These are phyloP conservation scores for Colletotrichum eremochloae DNA, from an alignment of 2,329 filamentous ascomycete genomes.

Conservation along the genomic window DNA sequence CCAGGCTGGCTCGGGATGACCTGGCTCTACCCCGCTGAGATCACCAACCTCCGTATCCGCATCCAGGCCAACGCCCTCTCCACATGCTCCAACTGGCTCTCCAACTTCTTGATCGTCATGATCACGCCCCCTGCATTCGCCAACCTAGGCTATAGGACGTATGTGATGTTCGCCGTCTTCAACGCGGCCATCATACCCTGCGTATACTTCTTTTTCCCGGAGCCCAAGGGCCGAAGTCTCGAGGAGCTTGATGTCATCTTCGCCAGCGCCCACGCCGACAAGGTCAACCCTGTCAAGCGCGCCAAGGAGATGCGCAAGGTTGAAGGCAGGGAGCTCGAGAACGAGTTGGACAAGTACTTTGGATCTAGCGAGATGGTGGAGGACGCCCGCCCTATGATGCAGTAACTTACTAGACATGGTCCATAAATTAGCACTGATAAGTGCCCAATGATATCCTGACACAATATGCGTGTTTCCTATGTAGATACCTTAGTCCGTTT, in stretches of 20 bases:
- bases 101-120: constrained; percentile 77
- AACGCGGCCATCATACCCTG: constrained; percentile 66
- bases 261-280: constrained; percentile 46
- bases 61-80: constrained; percentile 74
- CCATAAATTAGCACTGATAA: background rate
- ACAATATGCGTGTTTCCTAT: too few species aligned
- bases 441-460: background rate
- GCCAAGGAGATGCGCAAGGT: constrained; percentile 47
- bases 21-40: constrained; percentile 73
- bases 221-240: constrained; percentile 66
- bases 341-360: constrained; percentile 49
- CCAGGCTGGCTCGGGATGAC: constrained; percentile 69
- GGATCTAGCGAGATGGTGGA: constrained; percentile 42
- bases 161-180: constrained; percentile 68
- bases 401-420: background rate
- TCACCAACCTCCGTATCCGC: constrained; percentile 70
- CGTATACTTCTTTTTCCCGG: constrained; percentile 66
- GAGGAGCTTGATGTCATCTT: constrained; percentile 71
- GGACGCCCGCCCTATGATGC: constrained; percentile 38
- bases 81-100: constrained; percentile 72
- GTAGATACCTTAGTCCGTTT: background rate
- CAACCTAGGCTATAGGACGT: constrained; percentile 66
- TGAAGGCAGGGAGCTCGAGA: constrained; percentile 45
- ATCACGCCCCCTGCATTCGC: constrained; percentile 72
- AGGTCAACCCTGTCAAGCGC: constrained; percentile 46